A percentile compares a stretch with the other conserved stretches of the same genome.
Evolutionary conservation across 2,329 filamentous ascomycete genomes (phyloP).

Genomic region (Trichophyton mentagrophytes): DNA sequence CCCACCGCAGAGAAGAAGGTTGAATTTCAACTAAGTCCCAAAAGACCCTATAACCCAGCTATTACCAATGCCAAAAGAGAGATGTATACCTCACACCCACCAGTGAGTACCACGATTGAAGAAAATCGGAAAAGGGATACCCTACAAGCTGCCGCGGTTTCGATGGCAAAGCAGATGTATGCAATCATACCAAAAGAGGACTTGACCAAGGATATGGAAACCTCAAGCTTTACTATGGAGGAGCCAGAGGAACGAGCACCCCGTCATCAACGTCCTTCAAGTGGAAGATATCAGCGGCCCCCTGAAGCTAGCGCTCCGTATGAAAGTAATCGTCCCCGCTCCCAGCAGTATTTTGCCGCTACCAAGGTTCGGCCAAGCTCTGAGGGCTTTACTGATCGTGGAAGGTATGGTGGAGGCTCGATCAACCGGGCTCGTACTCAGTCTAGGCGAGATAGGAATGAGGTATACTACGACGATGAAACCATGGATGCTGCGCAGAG

Average conservation of each 20-base stretch:
- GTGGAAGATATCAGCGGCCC: not conserved
- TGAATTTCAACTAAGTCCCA: constrained; percentile 39
- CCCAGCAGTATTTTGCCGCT: constrained; percentile 13
- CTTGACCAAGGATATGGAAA: constrained; percentile 33
- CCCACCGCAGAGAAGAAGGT: constrained; percentile 18
- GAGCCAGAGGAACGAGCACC: not conserved
- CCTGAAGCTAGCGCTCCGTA: not conserved
- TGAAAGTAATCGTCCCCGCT: not conserved
- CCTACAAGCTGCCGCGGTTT: constrained; percentile 63
- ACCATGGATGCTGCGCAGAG: constrained; percentile 63
- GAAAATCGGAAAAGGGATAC: constrained; percentile 57
- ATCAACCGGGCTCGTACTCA: constrained; percentile 48
- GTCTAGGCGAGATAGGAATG: constrained; percentile 57
- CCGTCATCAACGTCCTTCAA: not conserved
- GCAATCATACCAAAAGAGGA: constrained; percentile 46
- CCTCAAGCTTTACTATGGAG: constrained; percentile 15
- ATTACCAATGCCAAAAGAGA: constrained; percentile 54
- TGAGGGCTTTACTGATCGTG: constrained; percentile 48
- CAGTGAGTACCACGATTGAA: constrained; percentile 56
- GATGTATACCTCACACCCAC: constrained; percentile 65
- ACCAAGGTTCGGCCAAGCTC: constrained; percentile 46
- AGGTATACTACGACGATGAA: constrained; percentile 48
- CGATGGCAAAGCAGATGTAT: constrained; percentile 77
- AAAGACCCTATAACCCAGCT: constrained; percentile 47
- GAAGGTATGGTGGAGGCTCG: constrained; percentile 48